A percentile compares a stretch with the other conserved stretches of the same genome.
Conservation (phyloP, 2,329 filamentous ascomycete species). For the Ophiostoma angusticollis region DNA sequence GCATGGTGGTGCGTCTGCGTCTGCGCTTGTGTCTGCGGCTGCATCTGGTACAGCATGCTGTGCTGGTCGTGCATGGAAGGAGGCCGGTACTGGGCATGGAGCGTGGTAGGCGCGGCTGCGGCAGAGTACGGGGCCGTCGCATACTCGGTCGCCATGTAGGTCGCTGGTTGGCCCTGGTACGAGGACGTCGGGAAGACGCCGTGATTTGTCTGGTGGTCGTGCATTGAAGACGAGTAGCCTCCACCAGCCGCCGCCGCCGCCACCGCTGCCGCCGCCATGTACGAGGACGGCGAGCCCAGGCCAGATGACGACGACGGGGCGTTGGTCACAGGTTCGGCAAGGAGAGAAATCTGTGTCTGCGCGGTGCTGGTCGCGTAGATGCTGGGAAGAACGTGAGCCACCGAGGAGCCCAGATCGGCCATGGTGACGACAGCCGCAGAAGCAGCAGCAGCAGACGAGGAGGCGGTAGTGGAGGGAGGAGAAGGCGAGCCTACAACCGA, state of each 20-base stretch:
- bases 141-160: slow-evolving; percentile 22
- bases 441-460: not conserved
- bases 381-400: slow-evolving; percentile 26
- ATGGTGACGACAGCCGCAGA: slow-evolving; percentile 30
- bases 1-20: slow-evolving; percentile 8
- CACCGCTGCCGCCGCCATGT: slow-evolving; percentile 2
- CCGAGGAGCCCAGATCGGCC: slow-evolving; percentile 28
- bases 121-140: slow-evolving; percentile 15
- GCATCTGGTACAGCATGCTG: slow-evolving; percentile 21
- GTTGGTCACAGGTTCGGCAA: slow-evolving; percentile 33
- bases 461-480: slow-evolving; percentile 9
- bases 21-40: slow-evolving; percentile 14
- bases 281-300: slow-evolving; percentile 29
- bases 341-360: slow-evolving; percentile 35
- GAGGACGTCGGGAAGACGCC: slow-evolving; percentile 20
- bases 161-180: slow-evolving; percentile 23
- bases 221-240: slow-evolving; percentile 12
- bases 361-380: slow-evolving; percentile 35
- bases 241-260: not conserved
- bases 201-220: slow-evolving; percentile 17
- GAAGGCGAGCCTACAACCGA: slow-evolving; percentile 4
- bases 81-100: slow-evolving; percentile 19
- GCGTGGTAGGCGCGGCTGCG: slow-evolving; percentile 16
- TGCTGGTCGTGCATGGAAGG: slow-evolving; percentile 9
- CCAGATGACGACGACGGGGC: slow-evolving; percentile 28